Conservation (phyloP, 169 alveolate species). For the Theileria annulata region DNA sequence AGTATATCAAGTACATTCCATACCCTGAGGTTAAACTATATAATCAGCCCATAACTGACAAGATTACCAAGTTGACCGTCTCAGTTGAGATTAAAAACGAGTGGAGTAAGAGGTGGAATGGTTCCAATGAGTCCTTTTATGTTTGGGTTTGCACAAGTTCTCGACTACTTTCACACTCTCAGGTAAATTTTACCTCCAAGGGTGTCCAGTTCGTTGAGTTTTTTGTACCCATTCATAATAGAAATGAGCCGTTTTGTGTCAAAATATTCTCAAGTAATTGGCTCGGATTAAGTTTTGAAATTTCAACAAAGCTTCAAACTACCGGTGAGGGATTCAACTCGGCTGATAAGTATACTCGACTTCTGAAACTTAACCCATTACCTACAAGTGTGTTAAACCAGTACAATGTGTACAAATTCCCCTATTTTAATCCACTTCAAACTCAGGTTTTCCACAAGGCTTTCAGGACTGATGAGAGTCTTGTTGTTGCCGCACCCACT, state of each 20-base stretch:
- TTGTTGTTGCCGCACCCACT: slow-evolving; percentile 99
- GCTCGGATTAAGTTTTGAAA: slow-evolving; percentile 51
- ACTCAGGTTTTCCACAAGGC: slow-evolving; percentile 95
- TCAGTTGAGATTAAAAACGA: slow-evolving; percentile 79
- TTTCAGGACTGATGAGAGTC: slow-evolving; percentile 93
- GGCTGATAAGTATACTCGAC: slow-evolving; percentile 49
- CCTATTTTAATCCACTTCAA: slow-evolving; percentile 93
- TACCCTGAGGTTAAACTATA: slow-evolving; percentile 75
- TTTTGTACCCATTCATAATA: slow-evolving; percentile 37
- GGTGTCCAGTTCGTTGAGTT: slow-evolving; percentile 29
- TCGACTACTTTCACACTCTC: slow-evolving; percentile 30
- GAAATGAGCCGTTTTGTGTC: slow-evolving; percentile 24
- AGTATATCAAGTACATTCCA: slow-evolving; percentile 82
- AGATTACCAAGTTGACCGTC: slow-evolving; percentile 81
- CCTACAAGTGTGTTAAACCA: slow-evolving; percentile 33
- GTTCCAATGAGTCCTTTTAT: slow-evolving; percentile 62
- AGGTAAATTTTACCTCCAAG: slow-evolving; percentile 9
- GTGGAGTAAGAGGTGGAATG: slow-evolving; percentile 91
- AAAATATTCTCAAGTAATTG: slow-evolving; percentile 51
- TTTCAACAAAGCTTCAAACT: neutral
- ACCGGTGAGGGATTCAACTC: neutral
- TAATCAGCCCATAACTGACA: slow-evolving; percentile 83
- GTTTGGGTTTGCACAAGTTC: slow-evolving; percentile 57
- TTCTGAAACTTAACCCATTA: slow-evolving; percentile 45
- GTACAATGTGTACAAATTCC: slow-evolving; percentile 48